These are phyloP conservation scores for Quercus variabilis DNA, from an alignment of 306 rosid species.

Conservation along the genomic window DNA sequence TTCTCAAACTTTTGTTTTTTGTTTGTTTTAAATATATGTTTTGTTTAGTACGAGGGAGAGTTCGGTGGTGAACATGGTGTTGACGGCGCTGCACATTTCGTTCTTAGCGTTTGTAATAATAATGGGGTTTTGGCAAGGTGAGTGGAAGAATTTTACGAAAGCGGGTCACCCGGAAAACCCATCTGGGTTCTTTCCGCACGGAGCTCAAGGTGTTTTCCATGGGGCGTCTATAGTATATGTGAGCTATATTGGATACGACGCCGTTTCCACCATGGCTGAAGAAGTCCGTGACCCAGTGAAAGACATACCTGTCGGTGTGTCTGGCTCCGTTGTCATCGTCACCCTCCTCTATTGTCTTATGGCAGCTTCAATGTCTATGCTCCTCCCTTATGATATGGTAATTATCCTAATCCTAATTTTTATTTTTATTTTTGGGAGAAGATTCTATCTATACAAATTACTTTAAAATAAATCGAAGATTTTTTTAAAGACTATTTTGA, in stretches of 20 bases:
- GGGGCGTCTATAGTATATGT: slow-evolving; percentile 83
- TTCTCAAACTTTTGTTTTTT: not conserved
- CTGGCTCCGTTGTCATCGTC: slow-evolving; percentile 79
- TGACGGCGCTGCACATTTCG: slow-evolving; percentile 70
- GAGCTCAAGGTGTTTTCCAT: slow-evolving; percentile 62
- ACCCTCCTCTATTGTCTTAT: slow-evolving; percentile 72
- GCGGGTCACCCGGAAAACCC: slow-evolving; percentile 50
- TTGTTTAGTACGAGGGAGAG: slow-evolving; percentile 66
- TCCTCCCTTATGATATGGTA: slow-evolving; percentile 87
- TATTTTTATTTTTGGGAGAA: no score
- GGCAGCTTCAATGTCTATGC: slow-evolving; percentile 93
- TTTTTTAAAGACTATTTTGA: no score
- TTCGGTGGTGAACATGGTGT: slow-evolving; percentile 69
- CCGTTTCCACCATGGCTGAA: slow-evolving; percentile 95
- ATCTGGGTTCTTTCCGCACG: slow-evolving; percentile 68
- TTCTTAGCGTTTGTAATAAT: slow-evolving; percentile 70
- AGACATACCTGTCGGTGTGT: slow-evolving; percentile 85
- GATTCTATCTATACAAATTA: no score
- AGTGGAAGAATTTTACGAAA: slow-evolving; percentile 65
- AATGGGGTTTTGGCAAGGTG: slow-evolving; percentile 68
- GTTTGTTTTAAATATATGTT: not conserved
- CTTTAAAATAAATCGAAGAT: no score
- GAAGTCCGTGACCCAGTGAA: slow-evolving; percentile 74
- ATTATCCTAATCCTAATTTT: not conserved
- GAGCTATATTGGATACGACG: slow-evolving; percentile 93